Evolutionary conservation across 495 filamentous ascomycete genomes (phyloP), one percentile per base, ranked within the genome.

Genomic region (Aspergillus sparsus): DNA sequence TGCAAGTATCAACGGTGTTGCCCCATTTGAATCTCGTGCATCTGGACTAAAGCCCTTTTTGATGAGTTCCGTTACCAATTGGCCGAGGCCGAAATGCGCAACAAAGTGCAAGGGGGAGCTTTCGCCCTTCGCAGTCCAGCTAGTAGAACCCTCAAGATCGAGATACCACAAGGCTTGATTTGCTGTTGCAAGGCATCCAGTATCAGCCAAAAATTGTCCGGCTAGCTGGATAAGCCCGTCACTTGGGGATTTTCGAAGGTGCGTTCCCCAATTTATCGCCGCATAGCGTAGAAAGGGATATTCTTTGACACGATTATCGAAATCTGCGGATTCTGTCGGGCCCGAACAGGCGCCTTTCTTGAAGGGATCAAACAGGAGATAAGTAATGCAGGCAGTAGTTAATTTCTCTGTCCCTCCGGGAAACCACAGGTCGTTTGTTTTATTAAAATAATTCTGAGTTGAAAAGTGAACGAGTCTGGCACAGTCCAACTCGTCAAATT

Each of bases 281-380:
- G 57, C 57, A 53, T 59, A 59, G n/a, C 36, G 39, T 3, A 59
- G 39, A 32, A 59, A 53, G 9, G 57, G 57, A 31, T 59, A 53
- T 9, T 18, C 53, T 31, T 47, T 32, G 6, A 59, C 15, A 32
- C 57, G 57, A 7, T 0, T 5, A 1, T 53, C 37, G 6, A 59
- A 53, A 31, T 59, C 57, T 7, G 49, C 27, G 6, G 27, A 36
- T 49, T 59, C 57, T 13, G 49, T 45, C 12, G 49, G 57, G 0
- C 57, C 57, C 6, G 57, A 53, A 39, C 57, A 59, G 37, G 57
- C 49, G 15, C 57, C 57, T 1, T 31, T 16, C 10, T 45, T 34
- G 36, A 59, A 59, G 10, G n/a, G 16, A 10, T 53, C 49, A 12
- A 59, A 59, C 6, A 35, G 27, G 5, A 59, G 57, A 18, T 53